phyloP scores from a whole-genome alignment of 495 filamentous ascomycete species.

The Penicillium daleae region DNA sequence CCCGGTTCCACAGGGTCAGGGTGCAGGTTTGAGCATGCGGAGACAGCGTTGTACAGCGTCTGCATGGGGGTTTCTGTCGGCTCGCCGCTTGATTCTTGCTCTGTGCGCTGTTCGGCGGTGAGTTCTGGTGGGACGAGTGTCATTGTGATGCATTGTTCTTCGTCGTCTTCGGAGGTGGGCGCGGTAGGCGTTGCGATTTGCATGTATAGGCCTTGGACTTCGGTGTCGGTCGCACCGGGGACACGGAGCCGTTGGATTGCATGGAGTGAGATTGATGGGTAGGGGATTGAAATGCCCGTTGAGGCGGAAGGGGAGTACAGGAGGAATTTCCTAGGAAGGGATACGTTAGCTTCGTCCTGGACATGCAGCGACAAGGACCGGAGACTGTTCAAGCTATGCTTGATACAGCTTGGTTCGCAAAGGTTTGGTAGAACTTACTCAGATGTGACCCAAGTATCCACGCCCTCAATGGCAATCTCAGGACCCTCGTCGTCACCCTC shows the following conservation, averaged over 20 bases:
- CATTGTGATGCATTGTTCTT: constrained; percentile 71
- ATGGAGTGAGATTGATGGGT: constrained; percentile 86
- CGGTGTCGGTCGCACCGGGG: constrained; percentile 36
- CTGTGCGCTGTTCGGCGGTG: constrained; percentile 25
- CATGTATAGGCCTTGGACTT: constrained; percentile 74
- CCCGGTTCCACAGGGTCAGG: constrained; percentile 67
- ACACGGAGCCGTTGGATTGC: constrained; percentile 71
- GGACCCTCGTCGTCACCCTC: constrained; percentile 42
- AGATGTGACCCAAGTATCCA: constrained; percentile 80
- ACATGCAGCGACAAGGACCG: neutral
- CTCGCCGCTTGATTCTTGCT: constrained; percentile 35
- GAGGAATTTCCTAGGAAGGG: constrained; percentile 64
- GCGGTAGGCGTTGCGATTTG: constrained; percentile 68
- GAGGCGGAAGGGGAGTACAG: constrained; percentile 65
- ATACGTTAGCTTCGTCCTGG: neutral
- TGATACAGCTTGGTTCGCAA: neutral
- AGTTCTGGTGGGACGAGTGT: constrained; percentile 65
- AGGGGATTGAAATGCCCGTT: constrained; percentile 78
- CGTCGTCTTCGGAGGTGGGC: constrained; percentile 53
- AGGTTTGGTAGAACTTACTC: constrained; percentile 55
- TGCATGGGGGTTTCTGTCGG: constrained; percentile 47
- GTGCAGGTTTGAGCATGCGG: constrained; percentile 85
- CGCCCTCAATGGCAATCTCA: constrained; percentile 47
- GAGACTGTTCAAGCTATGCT: neutral
- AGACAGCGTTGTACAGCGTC: constrained; percentile 75